Conservation (phyloP, 2,329 filamentous ascomycete species). For the Venturiaceae sp. region DNA sequence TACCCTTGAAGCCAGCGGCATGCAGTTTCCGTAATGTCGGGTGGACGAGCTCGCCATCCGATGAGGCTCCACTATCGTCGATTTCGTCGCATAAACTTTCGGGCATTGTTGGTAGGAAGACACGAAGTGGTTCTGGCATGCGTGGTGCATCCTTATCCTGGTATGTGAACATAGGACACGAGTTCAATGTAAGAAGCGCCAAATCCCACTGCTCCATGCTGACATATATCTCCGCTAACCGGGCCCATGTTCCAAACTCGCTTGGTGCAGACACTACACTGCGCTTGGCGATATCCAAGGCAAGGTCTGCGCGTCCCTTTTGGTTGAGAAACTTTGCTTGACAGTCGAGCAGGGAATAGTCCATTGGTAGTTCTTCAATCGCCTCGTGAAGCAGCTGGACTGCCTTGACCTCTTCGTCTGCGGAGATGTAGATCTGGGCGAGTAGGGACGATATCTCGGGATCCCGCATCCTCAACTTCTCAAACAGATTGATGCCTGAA, state of each 20-base stretch:
- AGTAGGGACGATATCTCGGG: slow-evolving; percentile 89
- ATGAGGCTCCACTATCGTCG: slow-evolving; percentile 72
- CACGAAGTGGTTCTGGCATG: slow-evolving; percentile 85
- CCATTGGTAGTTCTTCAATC: slow-evolving; percentile 88
- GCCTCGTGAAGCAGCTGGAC: slow-evolving; percentile 81
- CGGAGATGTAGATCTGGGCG: slow-evolving; percentile 84
- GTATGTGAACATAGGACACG: slow-evolving; percentile 99
- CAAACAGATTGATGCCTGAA: slow-evolving; percentile 94
- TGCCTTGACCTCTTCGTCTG: slow-evolving; percentile 94
- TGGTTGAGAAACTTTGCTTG: slow-evolving; percentile 86
- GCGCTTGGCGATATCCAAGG: slow-evolving; percentile 85
- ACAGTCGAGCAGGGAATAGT: slow-evolving; percentile 90
- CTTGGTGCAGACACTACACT: slow-evolving; percentile 92
- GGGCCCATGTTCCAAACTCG: slow-evolving; percentile 95
- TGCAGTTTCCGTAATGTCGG: slow-evolving; percentile 77
- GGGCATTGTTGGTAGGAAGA: slow-evolving; percentile 75
- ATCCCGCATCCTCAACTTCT: slow-evolving; percentile 85
- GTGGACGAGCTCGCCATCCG: slow-evolving; percentile 78
- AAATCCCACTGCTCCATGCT: slow-evolving; percentile 94
- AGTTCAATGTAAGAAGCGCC: slow-evolving; percentile 89
- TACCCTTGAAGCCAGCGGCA: slow-evolving; percentile 85
- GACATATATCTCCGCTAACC: slow-evolving; percentile 88
- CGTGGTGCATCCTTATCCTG: slow-evolving; percentile 94
- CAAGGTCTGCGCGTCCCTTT: slow-evolving; percentile 80
- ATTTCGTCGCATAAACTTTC: slow-evolving; percentile 94